Evolutionary conservation across 176 grass and related monocot species (phyloP).

Genomic region (Pontederia paniculata): DNA sequence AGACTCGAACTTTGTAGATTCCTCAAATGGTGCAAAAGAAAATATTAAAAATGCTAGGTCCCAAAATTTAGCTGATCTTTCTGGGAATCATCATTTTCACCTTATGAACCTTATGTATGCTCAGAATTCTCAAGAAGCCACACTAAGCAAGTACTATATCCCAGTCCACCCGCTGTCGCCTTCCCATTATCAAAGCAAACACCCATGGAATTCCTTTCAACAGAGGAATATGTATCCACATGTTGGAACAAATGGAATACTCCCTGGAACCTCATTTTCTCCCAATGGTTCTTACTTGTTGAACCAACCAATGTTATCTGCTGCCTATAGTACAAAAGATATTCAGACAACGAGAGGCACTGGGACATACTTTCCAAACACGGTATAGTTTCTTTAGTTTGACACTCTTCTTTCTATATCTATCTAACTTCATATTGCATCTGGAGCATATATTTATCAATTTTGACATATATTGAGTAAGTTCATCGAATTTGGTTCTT

Average conservation of each 20-base stretch:
- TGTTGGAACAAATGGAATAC: slow-evolving; percentile 36
- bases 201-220: slow-evolving; percentile 36
- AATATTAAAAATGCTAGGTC: slow-evolving; percentile 23
- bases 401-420: neutral
- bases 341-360: slow-evolving; percentile 46
- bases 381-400: slow-evolving; percentile 33
- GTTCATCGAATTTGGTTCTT: no score
- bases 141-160: slow-evolving; percentile 24
- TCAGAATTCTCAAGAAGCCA: slow-evolving; percentile 22
- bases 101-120: slow-evolving; percentile 45
- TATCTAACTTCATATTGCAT: neutral
- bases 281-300: slow-evolving; percentile 31
- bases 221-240: slow-evolving; percentile 34
- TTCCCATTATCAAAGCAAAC: slow-evolving; percentile 34
- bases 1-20: slow-evolving; percentile 14
- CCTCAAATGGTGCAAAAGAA: slow-evolving; percentile 20
- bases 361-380: slow-evolving; percentile 74
- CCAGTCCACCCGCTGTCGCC: slow-evolving; percentile 25
- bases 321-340: slow-evolving; percentile 44
- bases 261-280: slow-evolving; percentile 27
- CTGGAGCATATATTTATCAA: no score
- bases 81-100: slow-evolving; percentile 33
- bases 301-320: slow-evolving; percentile 23
- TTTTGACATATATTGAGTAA: no score
- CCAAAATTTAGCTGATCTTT: slow-evolving; percentile 45